Evolutionary conservation across 148 eudicot species (phyloP), one percentile per base, ranked within the genome.

Genomic region (Simmondsia chinensis): DNA sequence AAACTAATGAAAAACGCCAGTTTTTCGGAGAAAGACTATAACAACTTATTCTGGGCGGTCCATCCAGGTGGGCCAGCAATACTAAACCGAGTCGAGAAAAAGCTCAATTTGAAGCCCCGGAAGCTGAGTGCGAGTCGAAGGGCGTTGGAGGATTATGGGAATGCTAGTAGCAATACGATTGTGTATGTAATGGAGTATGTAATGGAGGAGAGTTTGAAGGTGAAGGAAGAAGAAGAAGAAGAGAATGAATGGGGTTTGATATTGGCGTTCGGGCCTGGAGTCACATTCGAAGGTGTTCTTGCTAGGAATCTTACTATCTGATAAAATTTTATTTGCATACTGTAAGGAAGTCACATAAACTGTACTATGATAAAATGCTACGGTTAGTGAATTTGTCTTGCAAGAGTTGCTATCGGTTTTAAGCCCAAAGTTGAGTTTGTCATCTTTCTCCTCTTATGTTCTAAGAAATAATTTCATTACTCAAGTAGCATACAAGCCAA

Each of bases 61-160:
- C 99, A 86, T 56, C 96, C 99, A 1, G 96, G 94, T 15, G 99
- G 96, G 0, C 99, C 99, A 0, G 99, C 99, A 0, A 86, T 91
- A 30, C 33, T 91, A 36, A 85, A 91, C 56, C 57, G 82, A 57
- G 30, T 91, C 54, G 94, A 91, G 56, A 82, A 82, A 66, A 82
- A 72, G 60, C 62, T 91, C 11, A 69, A 64, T 39, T 54, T 86
- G 52, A 45, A 20, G 50, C 77, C 94, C 0, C 82, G 82, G 14
- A 91, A 91, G 48, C 59, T 86, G 46, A 55, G 14, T 32, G 77
- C 96, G 1, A 91, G 95, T 43, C 59, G 99, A 17, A 54, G 83
- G 20, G 99, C 99, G 1, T 54, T 91, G 51, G 73, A 76, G 1
- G 97, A 91, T 49, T 91, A 70, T 51, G 95, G 97, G 5, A 91